Conservation (phyloP, 371 early-diverging fungal species). For the Mortierella sp. region DNA sequence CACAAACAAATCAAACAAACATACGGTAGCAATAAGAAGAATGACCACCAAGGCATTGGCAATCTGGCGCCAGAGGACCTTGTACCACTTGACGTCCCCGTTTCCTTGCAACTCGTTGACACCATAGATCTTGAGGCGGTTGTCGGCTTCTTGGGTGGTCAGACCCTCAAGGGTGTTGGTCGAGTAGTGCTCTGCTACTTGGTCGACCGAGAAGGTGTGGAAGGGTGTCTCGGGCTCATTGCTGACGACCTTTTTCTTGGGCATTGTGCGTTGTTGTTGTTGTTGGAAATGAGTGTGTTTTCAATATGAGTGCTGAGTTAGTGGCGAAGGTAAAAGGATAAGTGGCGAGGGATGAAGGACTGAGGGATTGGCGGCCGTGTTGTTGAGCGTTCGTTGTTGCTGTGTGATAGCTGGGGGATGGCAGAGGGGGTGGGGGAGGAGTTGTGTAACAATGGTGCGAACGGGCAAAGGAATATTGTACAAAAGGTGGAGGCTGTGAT, state of each 20-base stretch:
- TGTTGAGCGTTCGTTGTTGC: not conserved
- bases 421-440: too few species aligned
- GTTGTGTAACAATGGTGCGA: too few species aligned
- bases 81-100: conserved; percentile 72
- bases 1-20: not conserved
- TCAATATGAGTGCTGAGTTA: not conserved
- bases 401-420: not conserved
- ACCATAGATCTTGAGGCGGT: conserved; percentile 74
- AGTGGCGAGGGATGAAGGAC: too few species aligned
- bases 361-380: not conserved
- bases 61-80: conserved; percentile 82
- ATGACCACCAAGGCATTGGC: conserved; percentile 89
- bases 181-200: conserved; percentile 65
- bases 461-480: too few species aligned
- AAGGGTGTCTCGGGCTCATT: conserved; percentile 58
- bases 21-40: conserved; percentile 76
- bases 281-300: conserved; percentile 87
- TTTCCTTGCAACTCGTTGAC: conserved; percentile 77
- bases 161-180: conserved; percentile 76
- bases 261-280: not conserved
- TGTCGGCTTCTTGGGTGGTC: conserved; percentile 61
- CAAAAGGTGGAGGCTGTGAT: too few species aligned
- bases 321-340: not conserved
- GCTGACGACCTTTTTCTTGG: conserved; percentile 46
- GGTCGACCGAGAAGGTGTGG: conserved; percentile 65